Evolutionary conservation across 805 yeast species (phyloP).

Genomic region (Kazachstania psychrophila): DNA sequence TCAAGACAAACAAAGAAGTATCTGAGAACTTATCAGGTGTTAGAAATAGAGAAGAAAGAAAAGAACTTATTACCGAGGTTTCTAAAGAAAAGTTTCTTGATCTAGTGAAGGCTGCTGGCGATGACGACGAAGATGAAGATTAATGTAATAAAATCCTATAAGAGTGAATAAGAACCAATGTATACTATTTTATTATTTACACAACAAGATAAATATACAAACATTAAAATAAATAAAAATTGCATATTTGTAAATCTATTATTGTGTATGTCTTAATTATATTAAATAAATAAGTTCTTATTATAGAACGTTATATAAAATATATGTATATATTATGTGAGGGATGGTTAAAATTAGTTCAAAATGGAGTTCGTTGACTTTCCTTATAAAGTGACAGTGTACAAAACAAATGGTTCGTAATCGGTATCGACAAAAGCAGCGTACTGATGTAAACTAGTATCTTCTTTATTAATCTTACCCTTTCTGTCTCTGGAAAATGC

Average conservation of each 20-base stretch:
- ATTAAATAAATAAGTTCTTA: too few relatives aligned
- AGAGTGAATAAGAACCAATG: too few relatives aligned
- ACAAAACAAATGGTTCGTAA: slow-evolving; percentile 92
- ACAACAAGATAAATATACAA: too few relatives aligned
- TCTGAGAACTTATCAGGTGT: slow-evolving; percentile 36
- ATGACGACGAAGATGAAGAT: too few relatives aligned
- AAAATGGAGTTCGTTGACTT: not conserved
- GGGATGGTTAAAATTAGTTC: too few relatives aligned
- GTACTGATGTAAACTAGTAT: slow-evolving; percentile 66
- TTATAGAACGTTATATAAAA: too few relatives aligned
- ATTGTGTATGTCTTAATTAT: too few relatives aligned
- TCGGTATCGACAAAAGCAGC: slow-evolving; percentile 90
- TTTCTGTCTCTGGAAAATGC: slow-evolving; percentile 64
- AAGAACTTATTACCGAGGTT: slow-evolving; percentile 58
- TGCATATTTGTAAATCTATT: too few relatives aligned
- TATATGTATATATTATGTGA: too few relatives aligned
- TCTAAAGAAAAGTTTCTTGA: slow-evolving; percentile 87
- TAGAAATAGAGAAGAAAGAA: slow-evolving; percentile 39
- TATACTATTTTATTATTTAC: too few relatives aligned
- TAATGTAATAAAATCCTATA: too few relatives aligned
- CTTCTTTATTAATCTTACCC: slow-evolving; percentile 53
- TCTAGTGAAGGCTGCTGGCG: slow-evolving; percentile 72
- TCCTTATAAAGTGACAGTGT: slow-evolving; percentile 32
- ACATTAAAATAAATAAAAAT: too few relatives aligned
- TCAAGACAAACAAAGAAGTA: slow-evolving; percentile 44